These are phyloP conservation scores for Globisporangium yorkense DNA, from an alignment of 352 stramenopile genomes.

Conservation along the genomic window DNA sequence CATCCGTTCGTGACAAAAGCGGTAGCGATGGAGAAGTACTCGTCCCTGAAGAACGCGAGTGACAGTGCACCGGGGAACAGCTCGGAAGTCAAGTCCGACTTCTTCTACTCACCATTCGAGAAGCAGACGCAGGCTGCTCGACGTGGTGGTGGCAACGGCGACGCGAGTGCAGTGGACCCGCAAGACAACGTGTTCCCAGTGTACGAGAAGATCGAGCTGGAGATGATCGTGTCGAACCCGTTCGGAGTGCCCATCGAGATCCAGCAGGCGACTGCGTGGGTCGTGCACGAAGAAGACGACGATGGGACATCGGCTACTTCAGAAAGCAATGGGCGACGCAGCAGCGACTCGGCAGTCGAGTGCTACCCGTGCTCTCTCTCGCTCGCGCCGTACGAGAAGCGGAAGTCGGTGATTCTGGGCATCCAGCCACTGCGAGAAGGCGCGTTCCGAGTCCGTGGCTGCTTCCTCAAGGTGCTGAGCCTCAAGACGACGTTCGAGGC, in stretches of 20 bases:
- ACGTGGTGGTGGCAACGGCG: constrained; percentile 17
- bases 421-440: constrained; percentile 44
- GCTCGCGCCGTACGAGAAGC: constrained; percentile 46
- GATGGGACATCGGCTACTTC: neutral
- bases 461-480: constrained; percentile 56
- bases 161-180: neutral
- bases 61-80: neutral
- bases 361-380: constrained; percentile 50
- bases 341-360: constrained; percentile 24
- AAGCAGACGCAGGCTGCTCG: constrained; percentile 15
- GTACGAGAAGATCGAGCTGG: constrained; percentile 49
- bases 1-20: constrained; percentile 35
- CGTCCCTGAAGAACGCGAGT: neutral
- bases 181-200: constrained; percentile 38
- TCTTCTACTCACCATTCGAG: constrained; percentile 63
- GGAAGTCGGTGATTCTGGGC: constrained; percentile 36
- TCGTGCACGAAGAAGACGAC: constrained; percentile 16
- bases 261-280: constrained; percentile 54
- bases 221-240: constrained; percentile 62
- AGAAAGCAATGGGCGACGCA: neutral
- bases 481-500: constrained; percentile 53
- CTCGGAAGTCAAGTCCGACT: constrained; percentile 23
- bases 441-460: constrained; percentile 37
- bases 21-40: constrained; percentile 30
- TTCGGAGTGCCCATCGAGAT: constrained; percentile 55